Conservation (phyloP, 805 yeast species). For the Ogataea neopini region DNA sequence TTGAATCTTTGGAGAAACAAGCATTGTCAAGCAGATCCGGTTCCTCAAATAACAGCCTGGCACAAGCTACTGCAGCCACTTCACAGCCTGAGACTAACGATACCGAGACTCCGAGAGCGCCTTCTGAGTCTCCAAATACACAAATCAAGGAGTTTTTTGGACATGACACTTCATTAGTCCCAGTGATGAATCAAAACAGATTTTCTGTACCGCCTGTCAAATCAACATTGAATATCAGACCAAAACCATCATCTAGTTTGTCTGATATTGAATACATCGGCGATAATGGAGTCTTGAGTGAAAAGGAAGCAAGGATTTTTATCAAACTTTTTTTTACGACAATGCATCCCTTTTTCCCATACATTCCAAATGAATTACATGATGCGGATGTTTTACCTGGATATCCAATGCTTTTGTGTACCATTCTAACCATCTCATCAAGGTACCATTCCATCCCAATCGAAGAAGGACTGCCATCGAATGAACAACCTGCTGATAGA, state of each 20-base stretch:
- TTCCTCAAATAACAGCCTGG: neutral
- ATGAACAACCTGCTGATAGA: constrained; percentile 6
- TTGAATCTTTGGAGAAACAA: constrained; percentile 45
- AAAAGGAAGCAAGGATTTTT: constrained; percentile 56
- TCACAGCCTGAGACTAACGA: neutral
- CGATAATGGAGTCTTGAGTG: constrained; percentile 51
- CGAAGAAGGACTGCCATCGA: constrained; percentile 26
- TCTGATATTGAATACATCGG: constrained; percentile 69
- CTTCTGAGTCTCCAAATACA: constrained; percentile 10
- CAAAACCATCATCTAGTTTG: constrained; percentile 47
- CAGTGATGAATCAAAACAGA: constrained; percentile 29
- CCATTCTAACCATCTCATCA: constrained; percentile 77
- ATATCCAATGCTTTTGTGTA: constrained; percentile 78
- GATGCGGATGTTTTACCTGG: constrained; percentile 65
- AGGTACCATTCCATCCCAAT: constrained; percentile 66
- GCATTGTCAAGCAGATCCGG: neutral
- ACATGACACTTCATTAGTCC: constrained; percentile 29
- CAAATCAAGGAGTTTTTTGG: constrained; percentile 29
- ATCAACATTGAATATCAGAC: constrained; percentile 43
- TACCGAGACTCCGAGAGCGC: neutral
- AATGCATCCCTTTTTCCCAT: constrained; percentile 90
- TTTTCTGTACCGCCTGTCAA: constrained; percentile 46
- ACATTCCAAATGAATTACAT: constrained; percentile 73
- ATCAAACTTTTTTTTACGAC: constrained; percentile 67
- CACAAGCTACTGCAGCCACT: too few relatives aligned